Conservation (phyloP, 129 eudicot genomes). For the Scalesia atractyloides region DNA sequence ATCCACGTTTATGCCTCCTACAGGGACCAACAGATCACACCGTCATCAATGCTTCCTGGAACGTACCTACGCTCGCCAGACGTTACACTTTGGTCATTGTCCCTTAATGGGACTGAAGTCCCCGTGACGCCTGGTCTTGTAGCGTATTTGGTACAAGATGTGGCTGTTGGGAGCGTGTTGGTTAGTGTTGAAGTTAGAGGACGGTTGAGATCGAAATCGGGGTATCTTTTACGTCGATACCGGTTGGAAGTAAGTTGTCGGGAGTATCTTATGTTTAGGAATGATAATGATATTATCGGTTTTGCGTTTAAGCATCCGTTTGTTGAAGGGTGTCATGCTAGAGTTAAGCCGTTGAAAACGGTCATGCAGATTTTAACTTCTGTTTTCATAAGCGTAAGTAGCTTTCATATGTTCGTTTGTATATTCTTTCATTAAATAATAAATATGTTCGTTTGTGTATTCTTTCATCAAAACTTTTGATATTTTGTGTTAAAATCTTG, state of each 20-base stretch:
- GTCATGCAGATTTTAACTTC: constrained; percentile 22
- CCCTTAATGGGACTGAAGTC: neutral
- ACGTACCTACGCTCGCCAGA: neutral
- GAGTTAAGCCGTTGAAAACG: constrained; percentile 36
- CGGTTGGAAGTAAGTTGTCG: neutral
- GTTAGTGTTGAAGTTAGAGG: neutral
- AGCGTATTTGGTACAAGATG: neutral
- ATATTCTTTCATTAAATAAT: too few species aligned
- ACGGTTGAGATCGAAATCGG: neutral
- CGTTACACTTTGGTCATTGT: neutral
- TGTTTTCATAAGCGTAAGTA: too few species aligned
- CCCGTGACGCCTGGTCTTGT: neutral
- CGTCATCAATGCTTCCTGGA: neutral
- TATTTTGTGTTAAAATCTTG: too few species aligned
- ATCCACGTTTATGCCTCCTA: neutral
- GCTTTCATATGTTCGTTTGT: too few species aligned
- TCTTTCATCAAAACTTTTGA: too few species aligned
- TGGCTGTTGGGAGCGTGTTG: neutral
- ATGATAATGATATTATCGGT: too few species aligned
- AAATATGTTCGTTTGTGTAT: too few species aligned
- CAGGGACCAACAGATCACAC: neutral
- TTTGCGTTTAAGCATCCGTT: too few species aligned
- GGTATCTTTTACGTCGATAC: neutral
- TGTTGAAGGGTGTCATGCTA: constrained; percentile 29
- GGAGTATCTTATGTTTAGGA: neutral